Conservation (phyloP, 495 filamentous ascomycete species). For the Hypoxylon fragiforme region DNA sequence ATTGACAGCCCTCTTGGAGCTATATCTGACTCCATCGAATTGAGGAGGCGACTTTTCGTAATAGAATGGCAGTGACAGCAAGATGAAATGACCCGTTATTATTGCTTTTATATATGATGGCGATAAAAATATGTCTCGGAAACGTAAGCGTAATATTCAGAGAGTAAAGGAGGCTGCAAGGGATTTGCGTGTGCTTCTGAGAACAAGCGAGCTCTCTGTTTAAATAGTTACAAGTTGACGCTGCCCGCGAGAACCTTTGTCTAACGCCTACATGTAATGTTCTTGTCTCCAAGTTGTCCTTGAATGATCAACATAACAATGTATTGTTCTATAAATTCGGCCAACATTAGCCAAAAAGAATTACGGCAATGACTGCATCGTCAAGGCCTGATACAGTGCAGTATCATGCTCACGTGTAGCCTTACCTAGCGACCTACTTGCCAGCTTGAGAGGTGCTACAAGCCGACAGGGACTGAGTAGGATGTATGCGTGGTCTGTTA, state of each 20-base stretch:
- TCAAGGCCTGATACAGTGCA: no score
- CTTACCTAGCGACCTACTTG: no score
- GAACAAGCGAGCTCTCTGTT: not conserved
- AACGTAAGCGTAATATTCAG: no score
- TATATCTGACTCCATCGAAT: constrained; percentile 22
- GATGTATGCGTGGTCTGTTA: no score
- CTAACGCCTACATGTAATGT: not conserved
- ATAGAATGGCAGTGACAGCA: not conserved
- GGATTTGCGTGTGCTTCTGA: not conserved
- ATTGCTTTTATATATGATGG: not conserved
- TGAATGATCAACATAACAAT: not conserved
- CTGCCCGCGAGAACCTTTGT: no score
- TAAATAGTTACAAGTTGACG: not conserved
- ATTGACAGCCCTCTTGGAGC: constrained; percentile 54
- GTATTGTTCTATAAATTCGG: not conserved
- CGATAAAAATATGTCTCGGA: no score
- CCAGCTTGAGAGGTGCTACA: no score
- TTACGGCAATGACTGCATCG: no score
- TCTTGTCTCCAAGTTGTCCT: no score
- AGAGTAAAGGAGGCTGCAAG: no score
- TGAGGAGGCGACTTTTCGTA: not conserved
- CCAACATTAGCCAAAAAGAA: not conserved
- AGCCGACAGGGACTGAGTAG: no score
- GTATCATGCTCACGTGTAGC: no score
- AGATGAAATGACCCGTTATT: not conserved